A percentile compares a stretch with the other conserved stretches of the same genome.
Evolutionary conservation across 2,329 filamentous ascomycete species (phyloP).

Genomic region (Colletotrichum truncatum): DNA sequence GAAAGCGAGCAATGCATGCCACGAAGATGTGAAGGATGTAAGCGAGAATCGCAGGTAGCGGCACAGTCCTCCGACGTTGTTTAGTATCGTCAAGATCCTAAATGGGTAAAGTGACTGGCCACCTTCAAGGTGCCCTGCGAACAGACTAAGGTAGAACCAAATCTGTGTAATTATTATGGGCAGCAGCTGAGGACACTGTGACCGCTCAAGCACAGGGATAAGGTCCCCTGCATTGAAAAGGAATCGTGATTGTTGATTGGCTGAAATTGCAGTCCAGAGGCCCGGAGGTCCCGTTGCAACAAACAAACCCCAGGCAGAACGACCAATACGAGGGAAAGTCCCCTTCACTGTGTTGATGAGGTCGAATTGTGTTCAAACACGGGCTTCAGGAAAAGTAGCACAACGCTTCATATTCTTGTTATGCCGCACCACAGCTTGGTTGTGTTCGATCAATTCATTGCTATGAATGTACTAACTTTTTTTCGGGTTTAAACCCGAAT

Average conservation of each 20-base stretch:
- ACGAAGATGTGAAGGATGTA: neutral
- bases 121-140: neutral
- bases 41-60: constrained; percentile 3
- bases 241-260: constrained; percentile 17
- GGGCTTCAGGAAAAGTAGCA: neutral
- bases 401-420: neutral
- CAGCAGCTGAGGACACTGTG: constrained; percentile 23
- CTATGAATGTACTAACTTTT: constrained; percentile 2
- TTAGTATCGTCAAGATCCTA: constrained; percentile 1
- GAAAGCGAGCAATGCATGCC: neutral
- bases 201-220: constrained; percentile 22
- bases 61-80: constrained; percentile 10
- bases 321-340: neutral
- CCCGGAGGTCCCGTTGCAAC: constrained; percentile 1
- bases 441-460: neutral
- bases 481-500: neutral
- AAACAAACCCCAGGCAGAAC: neutral
- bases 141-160: neutral
- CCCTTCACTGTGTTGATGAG: neutral
- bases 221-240: neutral
- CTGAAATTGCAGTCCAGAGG: neutral
- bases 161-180: constrained; percentile 10
- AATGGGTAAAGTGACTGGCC: constrained; percentile 10
- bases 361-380: neutral
- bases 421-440: neutral